phyloP scores from a whole-genome alignment of 2,329 filamentous ascomycete species.

The Lojkania enalia region DNA sequence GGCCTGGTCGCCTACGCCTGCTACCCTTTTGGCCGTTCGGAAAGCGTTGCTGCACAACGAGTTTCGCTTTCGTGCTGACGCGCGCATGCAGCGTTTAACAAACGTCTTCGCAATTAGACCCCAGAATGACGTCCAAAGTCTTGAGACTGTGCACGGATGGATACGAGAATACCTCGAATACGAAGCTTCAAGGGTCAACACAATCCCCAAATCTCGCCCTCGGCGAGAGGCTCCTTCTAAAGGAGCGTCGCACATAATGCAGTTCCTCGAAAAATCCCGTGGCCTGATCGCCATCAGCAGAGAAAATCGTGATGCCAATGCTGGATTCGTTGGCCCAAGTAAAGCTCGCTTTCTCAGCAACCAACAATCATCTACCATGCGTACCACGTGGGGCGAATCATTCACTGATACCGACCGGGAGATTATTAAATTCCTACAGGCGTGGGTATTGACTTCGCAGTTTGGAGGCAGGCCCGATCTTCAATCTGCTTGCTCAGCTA shows the following conservation, averaged over 20 bases:
- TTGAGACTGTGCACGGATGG: constrained; percentile 56
- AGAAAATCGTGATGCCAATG: constrained; percentile 36
- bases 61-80: constrained; percentile 62
- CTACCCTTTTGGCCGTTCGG: constrained; percentile 70
- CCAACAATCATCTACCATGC: constrained; percentile 17
- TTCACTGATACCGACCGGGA: constrained; percentile 59
- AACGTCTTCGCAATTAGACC: constrained; percentile 67
- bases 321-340: constrained; percentile 45
- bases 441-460: constrained; percentile 53
- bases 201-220: background rate
- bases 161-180: constrained; percentile 60
- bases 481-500: constrained; percentile 64
- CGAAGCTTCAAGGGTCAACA: constrained; percentile 33
- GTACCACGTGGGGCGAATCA: constrained; percentile 23
- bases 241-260: constrained; percentile 35
- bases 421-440: constrained; percentile 69
- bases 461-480: constrained; percentile 52
- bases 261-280: constrained; percentile 48
- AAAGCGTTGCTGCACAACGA: constrained; percentile 64
- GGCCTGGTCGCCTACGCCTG: constrained; percentile 38
- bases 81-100: constrained; percentile 54
- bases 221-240: too few species aligned
- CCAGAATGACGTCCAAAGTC: constrained; percentile 55
- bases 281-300: constrained; percentile 47
- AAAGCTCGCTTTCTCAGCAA: constrained; percentile 32